phyloP scores from a whole-genome alignment of 768 basidiomycete species.

The Boletus patriciae region DNA sequence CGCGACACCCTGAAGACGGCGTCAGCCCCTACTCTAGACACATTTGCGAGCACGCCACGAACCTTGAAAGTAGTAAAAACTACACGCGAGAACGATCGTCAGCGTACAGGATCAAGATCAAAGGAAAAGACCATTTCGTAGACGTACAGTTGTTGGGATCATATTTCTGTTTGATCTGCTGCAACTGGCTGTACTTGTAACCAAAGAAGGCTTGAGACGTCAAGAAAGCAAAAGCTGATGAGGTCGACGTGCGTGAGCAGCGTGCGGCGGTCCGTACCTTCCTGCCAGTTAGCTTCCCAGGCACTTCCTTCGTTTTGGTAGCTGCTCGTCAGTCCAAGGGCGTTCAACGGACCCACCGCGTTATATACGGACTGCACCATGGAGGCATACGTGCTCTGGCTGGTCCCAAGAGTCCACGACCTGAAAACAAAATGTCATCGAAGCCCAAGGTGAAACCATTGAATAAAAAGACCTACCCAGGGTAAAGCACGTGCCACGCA shows the following conservation, averaged over 20 bases:
- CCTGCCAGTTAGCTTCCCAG: conserved; percentile 16
- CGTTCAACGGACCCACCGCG: conserved; percentile 8
- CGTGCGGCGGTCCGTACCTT: not conserved
- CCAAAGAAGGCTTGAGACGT: conserved; percentile 15
- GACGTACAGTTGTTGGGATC: conserved; percentile 15
- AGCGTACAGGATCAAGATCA: not conserved
- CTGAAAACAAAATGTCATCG: not conserved
- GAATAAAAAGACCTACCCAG: not conserved
- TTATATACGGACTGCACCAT: not conserved
- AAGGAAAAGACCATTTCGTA: not conserved
- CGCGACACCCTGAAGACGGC: conserved; percentile 1
- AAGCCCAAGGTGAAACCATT: not conserved
- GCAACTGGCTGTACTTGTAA: conserved; percentile 16
- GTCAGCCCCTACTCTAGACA: not conserved
- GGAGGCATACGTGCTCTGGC: not conserved
- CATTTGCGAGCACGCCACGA: not conserved
- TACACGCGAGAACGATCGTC: not conserved
- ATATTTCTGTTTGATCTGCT: conserved; percentile 14
- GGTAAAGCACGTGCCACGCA: conserved; percentile 16
- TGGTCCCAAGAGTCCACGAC: conserved; percentile 14
- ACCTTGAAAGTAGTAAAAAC: conserved; percentile 20
- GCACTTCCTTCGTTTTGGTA: conserved; percentile 22
- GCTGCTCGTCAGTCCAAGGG: conserved; percentile 15
- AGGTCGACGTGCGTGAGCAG: not conserved
- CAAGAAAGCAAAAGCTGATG: not conserved